A percentile compares a stretch with the other conserved stretches of the same genome.
phyloP scores from a whole-genome alignment of 179 eudicot species.

The Camellia oleifera region DNA sequence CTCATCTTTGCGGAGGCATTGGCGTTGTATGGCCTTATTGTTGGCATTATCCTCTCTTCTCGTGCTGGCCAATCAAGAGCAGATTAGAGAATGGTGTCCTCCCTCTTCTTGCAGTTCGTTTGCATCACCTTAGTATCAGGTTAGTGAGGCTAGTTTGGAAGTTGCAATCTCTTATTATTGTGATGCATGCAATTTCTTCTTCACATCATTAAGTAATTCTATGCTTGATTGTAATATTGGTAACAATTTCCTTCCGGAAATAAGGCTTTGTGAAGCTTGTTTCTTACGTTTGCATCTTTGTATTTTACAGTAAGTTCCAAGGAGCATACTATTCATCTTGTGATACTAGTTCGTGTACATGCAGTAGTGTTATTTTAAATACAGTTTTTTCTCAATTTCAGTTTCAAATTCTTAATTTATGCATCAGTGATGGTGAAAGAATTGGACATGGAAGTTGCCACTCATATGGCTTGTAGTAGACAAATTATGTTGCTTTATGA shows the following conservation, averaged over 20 bases:
- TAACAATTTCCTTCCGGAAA: neutral
- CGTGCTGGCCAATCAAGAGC: slow-evolving; percentile 61
- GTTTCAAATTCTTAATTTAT: neutral
- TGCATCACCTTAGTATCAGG: neutral
- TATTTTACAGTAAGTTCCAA: neutral
- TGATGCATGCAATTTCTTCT: neutral
- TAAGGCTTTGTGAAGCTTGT: neutral
- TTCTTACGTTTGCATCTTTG: neutral
- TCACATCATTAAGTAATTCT: neutral
- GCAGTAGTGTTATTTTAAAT: neutral
- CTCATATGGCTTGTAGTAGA: neutral
- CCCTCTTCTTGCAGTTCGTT: neutral
- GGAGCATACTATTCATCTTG: neutral
- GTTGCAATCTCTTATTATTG: neutral
- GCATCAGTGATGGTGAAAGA: neutral
- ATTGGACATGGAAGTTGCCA: neutral
- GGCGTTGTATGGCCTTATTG: slow-evolving; percentile 55
- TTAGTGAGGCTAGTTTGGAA: neutral
- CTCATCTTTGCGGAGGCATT: slow-evolving; percentile 64
- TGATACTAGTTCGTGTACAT: neutral
- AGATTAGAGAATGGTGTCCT: slow-evolving; percentile 26
- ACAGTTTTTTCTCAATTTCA: neutral
- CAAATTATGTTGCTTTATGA: too few relatives aligned
- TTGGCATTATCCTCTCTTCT: slow-evolving; percentile 59
- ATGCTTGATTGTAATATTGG: neutral